Percentiles rank a stretch among this genome's conserved stretches.
phyloP scores from a whole-genome alignment of 2,329 filamentous ascomycete species.

The Paecilomyces variotii region DNA sequence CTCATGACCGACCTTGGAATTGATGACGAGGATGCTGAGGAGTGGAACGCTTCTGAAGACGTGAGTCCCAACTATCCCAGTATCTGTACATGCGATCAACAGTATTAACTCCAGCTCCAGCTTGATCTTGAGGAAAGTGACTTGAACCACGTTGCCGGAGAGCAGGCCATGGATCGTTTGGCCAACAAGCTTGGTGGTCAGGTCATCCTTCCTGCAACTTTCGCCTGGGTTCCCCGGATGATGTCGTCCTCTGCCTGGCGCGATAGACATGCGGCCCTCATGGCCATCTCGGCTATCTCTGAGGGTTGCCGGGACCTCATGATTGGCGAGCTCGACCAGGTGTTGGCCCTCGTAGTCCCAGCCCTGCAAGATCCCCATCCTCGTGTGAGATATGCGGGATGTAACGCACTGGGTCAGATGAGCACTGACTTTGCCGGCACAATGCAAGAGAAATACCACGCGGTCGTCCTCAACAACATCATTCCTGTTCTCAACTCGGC shows the following conservation, averaged over 20 bases:
- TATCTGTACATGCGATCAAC: background rate
- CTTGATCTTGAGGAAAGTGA: conserved; percentile 94
- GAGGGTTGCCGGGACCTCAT: conserved; percentile 95
- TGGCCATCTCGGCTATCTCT: conserved; percentile 98
- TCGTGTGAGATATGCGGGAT: conserved; percentile 92
- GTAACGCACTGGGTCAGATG: conserved; percentile 99
- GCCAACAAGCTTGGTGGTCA: conserved; percentile 96
- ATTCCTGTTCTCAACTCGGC: conserved; percentile 85
- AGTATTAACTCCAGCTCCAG: conserved; percentile 34
- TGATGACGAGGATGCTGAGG: conserved; percentile 88
- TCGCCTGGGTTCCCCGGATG: conserved; percentile 96
- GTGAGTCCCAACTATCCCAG: conserved; percentile 41
- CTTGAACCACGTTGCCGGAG: conserved; percentile 91
- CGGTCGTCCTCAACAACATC: conserved; percentile 77
- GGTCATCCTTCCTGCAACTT: conserved; percentile 85
- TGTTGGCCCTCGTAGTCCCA: conserved; percentile 89
- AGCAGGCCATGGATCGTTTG: conserved; percentile 96
- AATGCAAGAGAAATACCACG: conserved; percentile 95
- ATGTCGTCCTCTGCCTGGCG: conserved; percentile 92
- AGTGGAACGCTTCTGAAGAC: conserved; percentile 91
- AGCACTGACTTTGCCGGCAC: conserved; percentile 97
- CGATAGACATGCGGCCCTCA: conserved; percentile 90
- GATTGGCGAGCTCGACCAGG: conserved; percentile 88
- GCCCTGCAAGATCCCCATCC: conserved; percentile 84
- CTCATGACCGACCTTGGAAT: conserved; percentile 95